Evolutionary conservation across 768 basidiomycete species (phyloP), one percentile per base, ranked within the genome.

Genomic region (Kwoniella heveanensis): DNA sequence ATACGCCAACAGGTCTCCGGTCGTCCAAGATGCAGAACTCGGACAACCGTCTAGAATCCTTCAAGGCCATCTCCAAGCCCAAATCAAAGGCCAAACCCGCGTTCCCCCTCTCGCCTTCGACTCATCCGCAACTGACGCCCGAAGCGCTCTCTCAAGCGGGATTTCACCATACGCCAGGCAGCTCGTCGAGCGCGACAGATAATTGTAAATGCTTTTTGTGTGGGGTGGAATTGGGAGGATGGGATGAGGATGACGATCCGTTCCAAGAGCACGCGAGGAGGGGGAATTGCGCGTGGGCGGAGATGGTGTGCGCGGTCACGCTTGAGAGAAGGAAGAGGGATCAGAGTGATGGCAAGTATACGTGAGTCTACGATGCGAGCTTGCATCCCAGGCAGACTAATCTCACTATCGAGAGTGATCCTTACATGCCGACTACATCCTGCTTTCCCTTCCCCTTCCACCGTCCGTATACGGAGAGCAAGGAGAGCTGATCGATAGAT

Each of bases 181-280:
- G 64, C 5, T 81, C 82, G 62, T 49, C 63, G 6, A 87, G 88
- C 64, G 82, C 82, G 17, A 91, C 93, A 80, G 88, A 86, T 70
- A 92, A 90, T 22, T 73, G 70, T 49, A 83, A 85, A 3, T 98
- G 94, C 78, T 96, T 88, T 77, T 81, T 88, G 67, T 98, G 94
- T 81, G 84, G 83, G 49, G 90, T 93, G 71, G 83, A 88, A 65
- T 83, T 97, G 9, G 86, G 86, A 57, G 90, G 88, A 21, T 98
- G 94, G 94, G 89, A 89, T 51, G 83, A 83, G 49, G 82, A 86
- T 0, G 93, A 98, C 70, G 90, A 94, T 80, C 93, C 94, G 0
- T 89, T 90, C 68, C 83, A 86, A 44, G 88, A 95, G 39, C 94
- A 98, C 73, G 88, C 84, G 78, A 77, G 82, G 30, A 90, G 91